Evolutionary conservation across 495 filamentous ascomycete species (phyloP), one percentile per base, ranked within the genome.

Genomic region (Xeromyces bisporus): DNA sequence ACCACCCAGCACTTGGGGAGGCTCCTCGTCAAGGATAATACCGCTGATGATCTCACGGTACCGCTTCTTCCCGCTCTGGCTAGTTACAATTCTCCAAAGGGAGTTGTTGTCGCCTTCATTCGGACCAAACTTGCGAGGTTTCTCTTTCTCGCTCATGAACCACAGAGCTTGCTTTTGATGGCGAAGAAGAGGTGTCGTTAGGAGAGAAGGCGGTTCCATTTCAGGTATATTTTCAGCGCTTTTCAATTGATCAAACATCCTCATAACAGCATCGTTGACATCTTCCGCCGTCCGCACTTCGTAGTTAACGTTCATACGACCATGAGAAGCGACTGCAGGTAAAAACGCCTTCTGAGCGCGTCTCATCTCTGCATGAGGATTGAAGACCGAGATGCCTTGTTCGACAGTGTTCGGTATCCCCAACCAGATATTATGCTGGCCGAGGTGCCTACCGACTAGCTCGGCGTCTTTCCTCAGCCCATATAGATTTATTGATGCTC

Each of bases 101-200:
- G 82, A 81, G 27, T 71, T 75, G 36, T 73, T 69, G 16, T 64
- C 56, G 24, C 66, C 64, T 12, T 73, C 67, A 7, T 65, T 58
- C 7, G 58, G 57, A 8, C 60, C 60, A 39, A 64, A 71, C 15
- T 55, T 62, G 14, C 64, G 66, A 21, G 66, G 67, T 16, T 69
- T 62, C 50, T 94, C 89, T 36, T 78, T 80, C n/a, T 68, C 67
- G 4, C 56, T 74, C 78, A 97, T 80, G 40, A 93, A 97, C 51
- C 72, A 72, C 2, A 97, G 62, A 0, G 77, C 89, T 52, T 94
- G 87, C 44, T 83, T 86, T 44, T 97, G 89, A 50, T 97, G 89
- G 28, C 66, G 66, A 15, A 96, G 66, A 18, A 97, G 53, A 5
- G 69, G 61, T 0, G 86, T 94, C 15, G 47, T 56, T 26, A 93